Base-by-base conservation (phyloP, 2,329 filamentous ascomycete genomes). In the Xylariales sp. region DNA sequence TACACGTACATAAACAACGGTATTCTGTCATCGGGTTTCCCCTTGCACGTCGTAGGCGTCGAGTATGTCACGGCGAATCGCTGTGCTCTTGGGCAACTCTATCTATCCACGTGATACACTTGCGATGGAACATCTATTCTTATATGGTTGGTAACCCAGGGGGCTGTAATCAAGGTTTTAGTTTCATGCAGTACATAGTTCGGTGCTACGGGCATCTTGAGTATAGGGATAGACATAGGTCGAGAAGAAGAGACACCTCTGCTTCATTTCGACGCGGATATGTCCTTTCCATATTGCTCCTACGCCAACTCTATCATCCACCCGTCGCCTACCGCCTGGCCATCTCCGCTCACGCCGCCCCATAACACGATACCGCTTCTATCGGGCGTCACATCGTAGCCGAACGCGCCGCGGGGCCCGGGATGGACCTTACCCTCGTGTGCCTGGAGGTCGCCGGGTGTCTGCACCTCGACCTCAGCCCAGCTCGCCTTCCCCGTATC, bases 331-430 rank as follows among this genome's bases (percentile, higher is more conserved):
- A 81, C 78, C 16, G 69, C 74, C 53, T 79, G 79, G 2, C 83
- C 82, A 45, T 80, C 75, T 0, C 76, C 79, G 70, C 83, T 82
- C 3, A 81, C 67, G 0, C 86, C 86, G n/a, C 86, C 86, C 85
- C 85, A 88, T 12, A 86, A 71, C 3, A 87, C 77, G 6, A 85
- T 79, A 14, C 78, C 83, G 57, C 81, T 82, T 3, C 81, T 84
- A 68, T 83, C 82, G 3, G 83, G 77, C 58, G 84, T 83, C 0
- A 81, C 77, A 70, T 66, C 78, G 68, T 76, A 84, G 54, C 67
- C 79, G 65, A 75, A 85, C 76, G 69, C 84, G 60, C 71, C 80
- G 75, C 78, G 74, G 41, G 76, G 23, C 23, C 23, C 23, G 23
- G 23, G 81, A 67, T 81, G 80, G 1, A 76, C 76, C 67, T 82